A percentile compares a stretch with the other conserved stretches of the same genome.
phyloP scores from a whole-genome alignment of 2,329 filamentous ascomycete species.

The Alternaria sp. region DNA sequence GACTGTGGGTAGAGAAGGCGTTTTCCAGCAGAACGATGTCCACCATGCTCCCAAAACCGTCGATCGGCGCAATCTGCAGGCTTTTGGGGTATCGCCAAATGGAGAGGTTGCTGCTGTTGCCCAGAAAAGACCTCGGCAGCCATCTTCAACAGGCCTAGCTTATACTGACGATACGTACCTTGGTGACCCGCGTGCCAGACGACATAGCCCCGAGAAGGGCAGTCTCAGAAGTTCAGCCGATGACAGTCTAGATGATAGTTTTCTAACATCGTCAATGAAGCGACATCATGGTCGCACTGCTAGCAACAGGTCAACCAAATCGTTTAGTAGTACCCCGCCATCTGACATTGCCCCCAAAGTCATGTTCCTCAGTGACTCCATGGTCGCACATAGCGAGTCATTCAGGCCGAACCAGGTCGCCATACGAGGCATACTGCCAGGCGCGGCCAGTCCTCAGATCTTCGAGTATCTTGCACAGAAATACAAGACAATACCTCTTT shows the following conservation, averaged over 20 bases:
- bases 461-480: constrained; percentile 54
- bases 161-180: constrained; percentile 47
- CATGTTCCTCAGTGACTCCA: constrained; percentile 58
- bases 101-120: constrained; percentile 63
- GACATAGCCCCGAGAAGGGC: constrained; percentile 55
- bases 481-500: constrained; percentile 50
- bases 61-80: constrained; percentile 62
- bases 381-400: constrained; percentile 51
- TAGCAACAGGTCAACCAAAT: constrained; percentile 58
- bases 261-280: constrained; percentile 57
- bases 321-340: constrained; percentile 61
- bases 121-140: constrained; percentile 57
- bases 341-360: constrained; percentile 55
- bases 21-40: constrained; percentile 68
- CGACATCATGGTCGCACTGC: constrained; percentile 55
- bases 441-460: constrained; percentile 45
- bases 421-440: constrained; percentile 57
- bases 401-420: constrained; percentile 55
- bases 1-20: constrained; percentile 67
- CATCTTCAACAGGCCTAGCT: constrained; percentile 49
- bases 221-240: constrained; percentile 61
- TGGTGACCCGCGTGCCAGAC: constrained; percentile 51
- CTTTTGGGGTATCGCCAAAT: constrained; percentile 63
- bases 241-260: constrained; percentile 63
- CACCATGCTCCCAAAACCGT: constrained; percentile 65